Base-by-base conservation (phyloP, 2,329 filamentous ascomycete species). In the Pseudogymnoascus sp. region DNA sequence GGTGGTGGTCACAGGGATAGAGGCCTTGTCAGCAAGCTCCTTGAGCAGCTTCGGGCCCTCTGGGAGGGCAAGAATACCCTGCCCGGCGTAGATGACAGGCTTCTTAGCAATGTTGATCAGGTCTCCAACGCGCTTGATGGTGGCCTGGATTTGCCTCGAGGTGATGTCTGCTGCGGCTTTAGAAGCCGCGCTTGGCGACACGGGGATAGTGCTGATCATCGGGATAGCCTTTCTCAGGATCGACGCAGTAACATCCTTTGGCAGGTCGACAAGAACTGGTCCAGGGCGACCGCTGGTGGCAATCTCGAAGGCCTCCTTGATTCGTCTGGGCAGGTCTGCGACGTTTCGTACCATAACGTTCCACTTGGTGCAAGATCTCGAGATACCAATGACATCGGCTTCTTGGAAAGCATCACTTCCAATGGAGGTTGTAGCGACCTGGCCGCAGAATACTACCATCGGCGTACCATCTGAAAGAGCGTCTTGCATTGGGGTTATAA, bases 251-350 rank as follows among this genome's bases (percentile, higher is more conserved):
- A 97, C 87, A 78, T 99, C 94, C 78, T 97, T 97, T 69, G 93
- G 94, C 66, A 97, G 80, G 75, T 99, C 94, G 65, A 99, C 92
- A 65, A 99, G 84, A 36, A 97, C 94, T 29, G 94, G 94, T 25
- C 94, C 94, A 12, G 94, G 94, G 58, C 94, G 86, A 64, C 94
- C 94, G 70, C 88, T 94, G 42, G 91, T 97, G 40, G 94, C 94
- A 72, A 97, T 97, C 78, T 97, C 92, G 72, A 97, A 97, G 58
- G 94, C 94, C 78, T 97, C 94, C 75, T 97, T 96, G 73, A 97
- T 97, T 67, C 93, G 85, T 70, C 90, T 86, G 59, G 94, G 94
- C 62, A 99, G 82, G 77, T 99, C 94, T 59, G 90, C 92, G 61
- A 96, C 87, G 74, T 88, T 93, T 82, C 95, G 97, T 58, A 97